A percentile compares a stretch with the other conserved stretches of the same genome.
Conservation (phyloP, 352 stramenopile genomes). For the Phytophthora niederhauseri region DNA sequence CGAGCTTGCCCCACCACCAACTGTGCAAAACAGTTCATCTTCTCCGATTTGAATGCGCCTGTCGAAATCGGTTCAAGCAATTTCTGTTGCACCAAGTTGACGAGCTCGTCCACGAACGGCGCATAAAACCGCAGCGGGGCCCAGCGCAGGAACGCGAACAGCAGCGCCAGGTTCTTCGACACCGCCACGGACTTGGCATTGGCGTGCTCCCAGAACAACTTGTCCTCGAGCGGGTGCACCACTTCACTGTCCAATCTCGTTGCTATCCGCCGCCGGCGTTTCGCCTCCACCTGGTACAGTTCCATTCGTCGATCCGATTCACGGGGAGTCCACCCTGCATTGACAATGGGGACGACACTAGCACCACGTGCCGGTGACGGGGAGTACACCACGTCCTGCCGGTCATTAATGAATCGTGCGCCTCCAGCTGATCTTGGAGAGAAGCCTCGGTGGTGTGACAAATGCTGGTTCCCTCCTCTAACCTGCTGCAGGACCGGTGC, state of each 20-base stretch:
- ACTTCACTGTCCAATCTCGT: neutral
- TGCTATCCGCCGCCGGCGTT: slow-evolving; percentile 13
- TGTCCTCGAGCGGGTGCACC: slow-evolving; percentile 44
- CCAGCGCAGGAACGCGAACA: slow-evolving; percentile 57
- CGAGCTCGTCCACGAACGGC: slow-evolving; percentile 54
- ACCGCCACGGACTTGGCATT: slow-evolving; percentile 44
- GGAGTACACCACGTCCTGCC: neutral
- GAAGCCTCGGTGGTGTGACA: neutral
- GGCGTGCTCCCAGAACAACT: slow-evolving; percentile 59
- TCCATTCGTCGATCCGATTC: neutral
- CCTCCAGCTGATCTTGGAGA: slow-evolving; percentile 1
- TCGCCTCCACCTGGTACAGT: slow-evolving; percentile 9
- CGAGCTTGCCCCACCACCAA: slow-evolving; percentile 50
- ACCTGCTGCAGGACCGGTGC: slow-evolving; percentile 5
- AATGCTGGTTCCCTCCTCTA: neutral
- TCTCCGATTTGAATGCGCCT: slow-evolving; percentile 19
- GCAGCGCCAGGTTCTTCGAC: slow-evolving; percentile 68
- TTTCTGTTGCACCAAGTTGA: slow-evolving; percentile 45
- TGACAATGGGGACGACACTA: slow-evolving; percentile 16
- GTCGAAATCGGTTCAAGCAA: slow-evolving; percentile 36
- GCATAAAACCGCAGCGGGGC: slow-evolving; percentile 51
- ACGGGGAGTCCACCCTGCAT: neutral
- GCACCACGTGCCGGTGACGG: slow-evolving; percentile 1
- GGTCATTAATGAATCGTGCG: neutral
- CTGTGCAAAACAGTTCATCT: slow-evolving; percentile 54